Base-by-base conservation (phyloP, 139 green algal genomes). In the Trebouxia sp. region DNA sequence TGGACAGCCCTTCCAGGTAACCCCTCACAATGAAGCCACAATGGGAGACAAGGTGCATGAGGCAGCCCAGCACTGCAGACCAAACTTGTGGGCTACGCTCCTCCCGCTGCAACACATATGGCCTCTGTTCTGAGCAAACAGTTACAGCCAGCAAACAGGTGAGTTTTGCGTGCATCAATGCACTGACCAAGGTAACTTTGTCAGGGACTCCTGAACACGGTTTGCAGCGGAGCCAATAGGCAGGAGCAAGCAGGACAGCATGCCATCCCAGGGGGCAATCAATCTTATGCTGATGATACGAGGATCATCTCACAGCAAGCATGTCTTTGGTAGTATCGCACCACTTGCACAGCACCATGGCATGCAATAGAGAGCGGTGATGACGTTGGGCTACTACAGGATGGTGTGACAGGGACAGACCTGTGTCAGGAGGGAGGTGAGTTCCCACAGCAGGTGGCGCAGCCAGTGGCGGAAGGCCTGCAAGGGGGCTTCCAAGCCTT, bases 371-470 rank as follows among this genome's bases (percentile, higher is more conserved):
- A 24, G 37, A n/a, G 1, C 2, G 28, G 37, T 42, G n/a, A 41
- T n/a, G 62, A 72, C 28, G 3, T n/a, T 42, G 11, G 28, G 30
- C 26, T 15, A 6, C 66, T 24, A 30, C 7, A 51, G 37, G 14
- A 76, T 1, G 66, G 28, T 76, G 37, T 12, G 28, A 35, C 12
- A 2, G 0, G 4, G 22, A 20, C 58, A n/a, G 48, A 90, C 81
- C 83, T 87, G 30, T 0, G 56, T 66, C 14, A 94, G 70, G 41
- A 89, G 84, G 7, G 66, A 45, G 69, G 91, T 65, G 66, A 94
- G 85, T 42, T 88, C 85, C 79, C 87, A 94, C 17, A 94, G 86
- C 58, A 95, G 83, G 75, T 89, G 86, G 39, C 90, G 85, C 72
- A 95, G 84, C 92, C 92, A 95, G n/a, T 84, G 58, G 51, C 82